Evolutionary conservation across 2,329 filamentous ascomycete species (phyloP), one percentile per base, ranked within the genome.

Genomic region (Plenodomus biglobosus): DNA sequence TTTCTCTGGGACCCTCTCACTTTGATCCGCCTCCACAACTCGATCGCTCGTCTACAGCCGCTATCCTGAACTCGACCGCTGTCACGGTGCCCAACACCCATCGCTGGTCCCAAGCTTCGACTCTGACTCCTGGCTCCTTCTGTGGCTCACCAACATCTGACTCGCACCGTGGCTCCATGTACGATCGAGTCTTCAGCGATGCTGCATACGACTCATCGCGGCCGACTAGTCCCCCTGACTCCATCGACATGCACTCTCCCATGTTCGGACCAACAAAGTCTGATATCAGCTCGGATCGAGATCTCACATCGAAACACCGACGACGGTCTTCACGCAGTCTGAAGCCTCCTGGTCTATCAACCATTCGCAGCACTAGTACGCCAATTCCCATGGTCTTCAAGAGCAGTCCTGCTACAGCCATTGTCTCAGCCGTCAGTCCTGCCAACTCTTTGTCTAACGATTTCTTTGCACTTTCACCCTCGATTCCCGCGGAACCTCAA

Each of bases 131-230:
- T 1, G 90, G 87, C 1, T 95, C 92, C 0, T 80, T 87, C 1
- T 86, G 91, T 1, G 91, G 86, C 59, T 96, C 92, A 3, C 92
- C 94, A 0, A 81, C 80, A 38, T 94, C 90, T 1, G 84, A 84
- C 22, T 84, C 85, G 2, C 71, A 76, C 54, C 83, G 86, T 16
- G 90, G 82, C 11, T 85, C 88, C 0, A 77, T 96, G 39, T 96
- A 96, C 62, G 92, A 96, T 68, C 81, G 84, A 24, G 75, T 81
- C 10, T 83, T 87, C 56, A 80, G 78, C 54, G 80, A 79, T 46
- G 77, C 75, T 38, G 76, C 70, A 5, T 76, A 78, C 16, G 86
- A 89, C 42, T 85, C 82, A 2, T 91, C 89, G 10, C 80, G 85
- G 40, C 89, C 92, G 1, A 86, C 84, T 1, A 96, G 92, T 32